Conservation (phyloP, 2,329 filamentous ascomycete genomes). For the Arthrobotrys musiformis region DNA sequence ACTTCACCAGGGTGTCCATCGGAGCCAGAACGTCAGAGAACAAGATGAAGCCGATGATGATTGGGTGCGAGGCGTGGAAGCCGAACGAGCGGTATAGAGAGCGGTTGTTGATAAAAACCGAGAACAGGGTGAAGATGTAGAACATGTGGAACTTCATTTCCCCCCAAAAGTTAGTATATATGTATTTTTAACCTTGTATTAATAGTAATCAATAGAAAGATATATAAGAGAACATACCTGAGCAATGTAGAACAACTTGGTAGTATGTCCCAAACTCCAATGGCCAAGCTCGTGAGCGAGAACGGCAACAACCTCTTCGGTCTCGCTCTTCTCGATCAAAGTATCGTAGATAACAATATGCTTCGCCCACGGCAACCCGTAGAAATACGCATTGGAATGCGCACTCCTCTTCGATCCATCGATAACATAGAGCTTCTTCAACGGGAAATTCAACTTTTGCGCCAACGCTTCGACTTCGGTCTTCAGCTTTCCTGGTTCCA, state of each 20-base stretch:
- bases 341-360: constrained; percentile 99
- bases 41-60: constrained; percentile 95
- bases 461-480: constrained; percentile 86
- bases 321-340: constrained; percentile 85
- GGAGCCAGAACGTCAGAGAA: constrained; percentile 97
- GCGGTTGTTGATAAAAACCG: constrained; percentile 93
- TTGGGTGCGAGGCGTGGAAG: constrained; percentile 82
- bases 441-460: constrained; percentile 84
- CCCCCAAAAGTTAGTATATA: too few species aligned
- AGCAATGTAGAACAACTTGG: constrained; percentile 85
- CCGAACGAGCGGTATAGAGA: constrained; percentile 93
- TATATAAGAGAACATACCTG: constrained; percentile 69
- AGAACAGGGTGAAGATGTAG: constrained; percentile 96
- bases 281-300: constrained; percentile 95
- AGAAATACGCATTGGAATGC: constrained; percentile 95
- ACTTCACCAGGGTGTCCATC: constrained; percentile 92
- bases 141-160: constrained; percentile 95
- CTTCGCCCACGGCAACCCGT: constrained; percentile 98
- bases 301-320: constrained; percentile 89
- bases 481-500: constrained; percentile 88
- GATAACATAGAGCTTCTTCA: constrained; percentile 93
- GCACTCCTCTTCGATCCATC: constrained; percentile 88
- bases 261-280: constrained; percentile 96
- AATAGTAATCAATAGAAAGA: neutral
- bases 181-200: neutral